Base-by-base conservation (phyloP, 257 asterid genomes). In the Solanum piurae region DNA sequence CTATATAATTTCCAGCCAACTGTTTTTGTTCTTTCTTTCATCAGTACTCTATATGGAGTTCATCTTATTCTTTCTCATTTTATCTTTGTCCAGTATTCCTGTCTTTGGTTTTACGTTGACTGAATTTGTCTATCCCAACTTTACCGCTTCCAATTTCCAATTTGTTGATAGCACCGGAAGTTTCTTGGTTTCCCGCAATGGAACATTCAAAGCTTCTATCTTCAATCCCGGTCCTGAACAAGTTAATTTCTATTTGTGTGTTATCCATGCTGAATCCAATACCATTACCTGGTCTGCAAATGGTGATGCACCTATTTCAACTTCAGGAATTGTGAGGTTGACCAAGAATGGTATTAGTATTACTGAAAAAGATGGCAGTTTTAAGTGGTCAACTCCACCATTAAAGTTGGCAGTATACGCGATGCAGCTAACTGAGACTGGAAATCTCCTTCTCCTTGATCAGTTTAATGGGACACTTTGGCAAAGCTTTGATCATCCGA, bases 221-320 rank as follows among this genome's bases (percentile, higher is more conserved):
- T 89, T 86, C 87, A 93, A 92, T 76, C 95, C 95, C 1, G 89
- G 89, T 6, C 62, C 73, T 16, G 92, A 87, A 44, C 60, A 90
- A 18, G 68, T 12, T 85, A 90, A 37, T 93, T 89, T 90, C 93
- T 95, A 91, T 76, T 95, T 20, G 90, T 94, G 92, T 52, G 88
- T 96, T 29, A 87, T 95, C 88, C 98, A 95, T 38, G 89, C 85
- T 21, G 91, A 73, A 20, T 96, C 98, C 18, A 88, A 93, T 90
- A 76, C 94, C 9, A 49, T 96, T 83, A 86, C 91, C 38, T 96
- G 98, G 95, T 92, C 98, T 25, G 99, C 97, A 11, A 96, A 95
- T 87, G 94, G 95, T 0, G 92, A 93, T 80, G 87, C 92, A 10
- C 92, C 97, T 9, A 90, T 93, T 11, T 92, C 95, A 0, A 37